A percentile compares a stretch with the other conserved stretches of the same genome.
phyloP scores from a whole-genome alignment of 768 basidiomycete genomes.

The Trametes elegans region DNA sequence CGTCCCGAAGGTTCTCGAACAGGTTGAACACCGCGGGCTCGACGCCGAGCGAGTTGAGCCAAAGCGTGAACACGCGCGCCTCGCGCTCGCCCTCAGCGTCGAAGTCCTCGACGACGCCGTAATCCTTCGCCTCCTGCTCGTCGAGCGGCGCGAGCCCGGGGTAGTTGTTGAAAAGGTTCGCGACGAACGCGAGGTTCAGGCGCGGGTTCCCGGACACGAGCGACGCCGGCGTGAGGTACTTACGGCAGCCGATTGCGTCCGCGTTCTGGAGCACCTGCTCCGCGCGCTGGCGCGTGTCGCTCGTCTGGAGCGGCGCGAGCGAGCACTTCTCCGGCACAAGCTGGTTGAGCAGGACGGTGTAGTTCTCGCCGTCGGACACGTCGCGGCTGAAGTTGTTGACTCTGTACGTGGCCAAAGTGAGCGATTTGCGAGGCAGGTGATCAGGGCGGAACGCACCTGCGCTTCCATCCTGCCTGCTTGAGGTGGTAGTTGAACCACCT shows the following conservation, averaged over 20 bases:
- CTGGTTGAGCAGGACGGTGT: slow-evolving; percentile 93
- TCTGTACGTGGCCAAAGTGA: slow-evolving; percentile 38
- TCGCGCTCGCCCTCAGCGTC: slow-evolving; percentile 99
- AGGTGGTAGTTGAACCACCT: slow-evolving; percentile 99
- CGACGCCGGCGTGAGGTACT: slow-evolving; percentile 91
- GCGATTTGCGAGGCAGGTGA: neutral
- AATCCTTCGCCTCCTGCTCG: slow-evolving; percentile 90
- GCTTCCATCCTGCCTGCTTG: slow-evolving; percentile 90
- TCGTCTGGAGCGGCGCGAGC: slow-evolving; percentile 83
- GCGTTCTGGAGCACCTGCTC: slow-evolving; percentile 96
- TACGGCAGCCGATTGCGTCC: slow-evolving; percentile 89
- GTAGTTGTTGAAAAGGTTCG: slow-evolving; percentile 97
- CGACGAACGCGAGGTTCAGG: slow-evolving; percentile 96
- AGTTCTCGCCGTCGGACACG: slow-evolving; percentile 97
- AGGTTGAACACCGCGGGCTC: slow-evolving; percentile 96
- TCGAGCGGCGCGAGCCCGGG: slow-evolving; percentile 94
- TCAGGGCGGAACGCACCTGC: slow-evolving; percentile 51
- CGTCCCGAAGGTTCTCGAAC: slow-evolving; percentile 95
- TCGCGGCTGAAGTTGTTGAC: slow-evolving; percentile 98
- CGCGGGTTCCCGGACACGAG: slow-evolving; percentile 94
- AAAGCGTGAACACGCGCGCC: slow-evolving; percentile 95
- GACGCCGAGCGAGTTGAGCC: slow-evolving; percentile 96
- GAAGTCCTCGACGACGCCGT: slow-evolving; percentile 91
- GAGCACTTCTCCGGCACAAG: slow-evolving; percentile 94
- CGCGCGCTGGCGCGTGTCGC: slow-evolving; percentile 79